These are phyloP conservation scores for Drosera capensis DNA, from an alignment of 148 eudicot genomes.

Conservation along the genomic window DNA sequence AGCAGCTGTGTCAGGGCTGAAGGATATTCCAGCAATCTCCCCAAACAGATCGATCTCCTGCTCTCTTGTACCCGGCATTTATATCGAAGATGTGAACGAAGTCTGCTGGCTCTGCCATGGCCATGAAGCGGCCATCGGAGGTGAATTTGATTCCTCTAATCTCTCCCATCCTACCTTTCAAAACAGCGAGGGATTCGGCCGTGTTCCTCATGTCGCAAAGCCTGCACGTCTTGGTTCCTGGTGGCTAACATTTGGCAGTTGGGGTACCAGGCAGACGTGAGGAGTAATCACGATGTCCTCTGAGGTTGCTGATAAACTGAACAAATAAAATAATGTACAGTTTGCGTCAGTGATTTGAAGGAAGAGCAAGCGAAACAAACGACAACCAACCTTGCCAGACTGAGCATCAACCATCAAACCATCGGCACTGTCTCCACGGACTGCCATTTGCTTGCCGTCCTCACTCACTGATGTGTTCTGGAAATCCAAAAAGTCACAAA, in stretches of 20 bases:
- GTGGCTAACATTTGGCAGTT: slow-evolving; percentile 62
- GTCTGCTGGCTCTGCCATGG: slow-evolving; percentile 96
- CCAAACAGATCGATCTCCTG: slow-evolving; percentile 90
- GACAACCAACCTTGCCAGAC: slow-evolving; percentile 47
- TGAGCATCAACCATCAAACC: slow-evolving; percentile 68
- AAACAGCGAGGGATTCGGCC: slow-evolving; percentile 41
- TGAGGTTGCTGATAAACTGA: slow-evolving; percentile 39
- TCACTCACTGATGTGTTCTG: slow-evolving; percentile 69
- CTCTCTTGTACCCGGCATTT: slow-evolving; percentile 24
- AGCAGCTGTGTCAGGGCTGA: slow-evolving; percentile 79
- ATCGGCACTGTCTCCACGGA: slow-evolving; percentile 76
- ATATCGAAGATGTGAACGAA: slow-evolving; percentile 68
- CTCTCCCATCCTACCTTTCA: slow-evolving; percentile 81
- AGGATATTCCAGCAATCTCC: slow-evolving; percentile 78
- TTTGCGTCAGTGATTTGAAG: neutral
- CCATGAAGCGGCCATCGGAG: slow-evolving; percentile 65
- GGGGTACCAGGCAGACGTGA: slow-evolving; percentile 92
- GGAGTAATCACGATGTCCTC: slow-evolving; percentile 71
- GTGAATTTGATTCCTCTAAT: slow-evolving; percentile 63
- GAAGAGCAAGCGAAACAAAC: neutral
- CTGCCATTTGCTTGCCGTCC: slow-evolving; percentile 60
- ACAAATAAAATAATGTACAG: neutral
- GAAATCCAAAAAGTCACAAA: slow-evolving; percentile 1
- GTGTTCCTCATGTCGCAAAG: slow-evolving; percentile 74
- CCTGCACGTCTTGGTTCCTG: slow-evolving; percentile 93